A percentile compares a stretch with the other conserved stretches of the same genome.
phyloP scores from a whole-genome alignment of 2,329 filamentous ascomycete genomes.

The Paraconiothyrium brasiliense region DNA sequence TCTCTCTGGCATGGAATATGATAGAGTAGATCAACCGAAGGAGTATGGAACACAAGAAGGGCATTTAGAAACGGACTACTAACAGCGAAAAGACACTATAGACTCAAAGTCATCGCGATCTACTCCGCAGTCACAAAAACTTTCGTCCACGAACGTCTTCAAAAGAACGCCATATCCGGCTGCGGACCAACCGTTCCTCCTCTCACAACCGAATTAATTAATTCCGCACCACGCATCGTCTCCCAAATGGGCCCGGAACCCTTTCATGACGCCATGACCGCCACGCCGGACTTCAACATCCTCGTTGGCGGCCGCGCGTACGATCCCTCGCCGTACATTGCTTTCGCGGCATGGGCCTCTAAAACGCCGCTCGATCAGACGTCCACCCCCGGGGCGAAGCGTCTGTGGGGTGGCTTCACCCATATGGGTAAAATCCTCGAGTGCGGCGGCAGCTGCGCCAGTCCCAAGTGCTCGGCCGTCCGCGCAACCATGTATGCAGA shows the following conservation, averaged over 20 bases:
- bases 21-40: background rate
- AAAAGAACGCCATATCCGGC: conserved; percentile 35
- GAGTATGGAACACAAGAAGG: background rate
- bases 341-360: conserved; percentile 26
- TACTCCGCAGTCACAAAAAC: conserved; percentile 40
- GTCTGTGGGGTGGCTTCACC: conserved; percentile 27
- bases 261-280: conserved; percentile 54
- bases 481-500: conserved; percentile 54
- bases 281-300: conserved; percentile 56
- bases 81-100: conserved; percentile 23
- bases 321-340: conserved; percentile 35
- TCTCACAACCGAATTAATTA: conserved; percentile 51
- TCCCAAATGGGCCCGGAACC: conserved; percentile 61
- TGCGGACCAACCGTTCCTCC: conserved; percentile 53
- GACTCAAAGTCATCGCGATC: conserved; percentile 27
- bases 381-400: conserved; percentile 11
- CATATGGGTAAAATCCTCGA: conserved; percentile 68
- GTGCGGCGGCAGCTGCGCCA: conserved; percentile 59
- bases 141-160: conserved; percentile 21
- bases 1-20: no score
- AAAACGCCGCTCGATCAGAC: conserved; percentile 16
- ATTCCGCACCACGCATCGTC: conserved; percentile 50
- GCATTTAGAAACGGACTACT: conserved; percentile 4
- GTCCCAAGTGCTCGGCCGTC: conserved; percentile 57
- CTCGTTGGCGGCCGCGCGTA: conserved; percentile 57